phyloP scores from a whole-genome alignment of 129 eudicot genomes.

The Ambrosia trifida region DNA sequence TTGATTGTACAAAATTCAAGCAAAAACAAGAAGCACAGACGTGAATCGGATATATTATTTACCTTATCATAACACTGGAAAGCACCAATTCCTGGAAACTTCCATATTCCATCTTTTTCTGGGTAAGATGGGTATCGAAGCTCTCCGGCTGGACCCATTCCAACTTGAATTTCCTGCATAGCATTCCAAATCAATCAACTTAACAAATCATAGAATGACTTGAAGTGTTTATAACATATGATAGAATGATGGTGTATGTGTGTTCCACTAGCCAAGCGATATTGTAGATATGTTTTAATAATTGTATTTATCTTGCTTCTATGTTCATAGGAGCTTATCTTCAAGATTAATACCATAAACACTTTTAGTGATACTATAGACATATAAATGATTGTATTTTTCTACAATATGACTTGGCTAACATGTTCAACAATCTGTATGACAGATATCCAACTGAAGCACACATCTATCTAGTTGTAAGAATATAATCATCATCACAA shows the following conservation, averaged over 20 bases:
- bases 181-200: background rate
- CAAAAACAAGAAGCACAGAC: background rate
- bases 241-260: background rate
- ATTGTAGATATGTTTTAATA: too few species aligned
- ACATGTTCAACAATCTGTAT: background rate
- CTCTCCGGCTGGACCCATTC: conserved; percentile 99
- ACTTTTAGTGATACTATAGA: too few species aligned
- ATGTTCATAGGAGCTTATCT: too few species aligned
- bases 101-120: conserved; percentile 89
- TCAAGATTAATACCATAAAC: too few species aligned
- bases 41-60: background rate
- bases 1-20: background rate
- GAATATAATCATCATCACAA: background rate
- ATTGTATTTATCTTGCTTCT: too few species aligned
- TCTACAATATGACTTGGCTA: too few species aligned
- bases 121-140: conserved; percentile 97
- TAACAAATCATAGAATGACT: background rate
- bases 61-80: conserved; percentile 98
- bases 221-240: background rate
- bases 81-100: conserved; percentile 96
- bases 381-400: too few species aligned
- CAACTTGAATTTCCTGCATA: conserved; percentile 93
- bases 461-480: background rate
- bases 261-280: background rate
- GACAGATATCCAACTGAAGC: background rate